Percentiles rank a stretch among this genome's conserved stretches.
Conservation (phyloP, 176 grass and related monocot genomes). For the Triticum urartu region DNA sequence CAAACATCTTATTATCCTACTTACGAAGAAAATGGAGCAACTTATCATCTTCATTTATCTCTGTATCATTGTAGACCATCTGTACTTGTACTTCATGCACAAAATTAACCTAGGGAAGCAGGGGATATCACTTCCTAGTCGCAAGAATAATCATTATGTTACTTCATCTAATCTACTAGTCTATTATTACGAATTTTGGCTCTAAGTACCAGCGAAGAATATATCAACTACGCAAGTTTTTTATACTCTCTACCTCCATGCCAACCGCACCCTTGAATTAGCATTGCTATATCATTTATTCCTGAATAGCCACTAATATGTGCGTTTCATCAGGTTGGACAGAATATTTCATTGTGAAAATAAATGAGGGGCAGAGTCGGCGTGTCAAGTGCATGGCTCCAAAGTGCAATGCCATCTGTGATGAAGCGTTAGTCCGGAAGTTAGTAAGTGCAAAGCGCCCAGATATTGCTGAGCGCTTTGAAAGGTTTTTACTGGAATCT, state of each 20-base stretch:
- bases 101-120: not conserved
- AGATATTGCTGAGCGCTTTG: conserved; percentile 72
- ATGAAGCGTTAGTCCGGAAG: conserved; percentile 68
- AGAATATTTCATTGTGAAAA: conserved; percentile 82
- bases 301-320: conserved; percentile 32
- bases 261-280: not conserved
- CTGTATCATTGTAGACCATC: not conserved
- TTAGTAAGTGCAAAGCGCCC: conserved; percentile 57
- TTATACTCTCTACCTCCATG: not conserved
- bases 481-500: conserved; percentile 78
- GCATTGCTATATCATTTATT: not conserved
- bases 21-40: not conserved
- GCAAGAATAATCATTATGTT: not conserved
- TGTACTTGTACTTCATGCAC: not conserved
- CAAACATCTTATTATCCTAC: not conserved
- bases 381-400: conserved; percentile 77
- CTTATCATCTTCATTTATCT: not conserved
- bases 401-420: conserved; percentile 72
- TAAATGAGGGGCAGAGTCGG: conserved; percentile 81
- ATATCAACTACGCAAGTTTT: not conserved
- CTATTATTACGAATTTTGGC: not conserved
- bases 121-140: not conserved
- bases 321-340: conserved; percentile 64
- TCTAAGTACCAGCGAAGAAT: not conserved
- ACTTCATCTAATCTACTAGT: not conserved